Evolutionary conservation across 768 basidiomycete species (phyloP).

Genomic region (Tubosaeta sp.): DNA sequence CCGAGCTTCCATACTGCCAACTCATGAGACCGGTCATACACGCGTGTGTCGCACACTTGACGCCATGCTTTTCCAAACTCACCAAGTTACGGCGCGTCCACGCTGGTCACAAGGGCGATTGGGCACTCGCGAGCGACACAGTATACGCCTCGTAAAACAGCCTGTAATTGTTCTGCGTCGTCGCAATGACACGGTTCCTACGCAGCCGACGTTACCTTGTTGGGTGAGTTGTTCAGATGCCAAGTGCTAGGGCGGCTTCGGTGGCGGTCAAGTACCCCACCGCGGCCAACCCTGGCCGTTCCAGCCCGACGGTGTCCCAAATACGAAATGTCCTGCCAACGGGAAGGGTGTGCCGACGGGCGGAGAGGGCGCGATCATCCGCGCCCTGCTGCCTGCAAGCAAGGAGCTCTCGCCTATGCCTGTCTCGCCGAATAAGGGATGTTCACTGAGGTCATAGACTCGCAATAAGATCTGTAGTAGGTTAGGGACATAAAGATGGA

Average conservation of each 20-base stretch:
- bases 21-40: constrained; percentile 28
- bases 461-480: constrained; percentile 3
- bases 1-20: neutral
- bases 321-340: constrained; percentile 17
- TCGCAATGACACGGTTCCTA: constrained; percentile 34
- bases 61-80: constrained; percentile 17
- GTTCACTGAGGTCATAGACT: constrained; percentile 30
- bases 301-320: constrained; percentile 33
- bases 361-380: constrained; percentile 33
- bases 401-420: constrained; percentile 32
- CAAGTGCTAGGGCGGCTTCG: constrained; percentile 26
- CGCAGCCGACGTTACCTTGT: constrained; percentile 34
- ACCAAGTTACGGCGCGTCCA: constrained; percentile 25
- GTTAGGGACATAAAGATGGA: neutral
- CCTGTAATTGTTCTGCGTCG: constrained; percentile 34
- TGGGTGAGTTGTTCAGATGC: constrained; percentile 29
- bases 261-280: constrained; percentile 26
- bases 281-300: constrained; percentile 21
- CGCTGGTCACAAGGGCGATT: too few species aligned
- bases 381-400: constrained; percentile 21
- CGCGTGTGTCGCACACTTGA: constrained; percentile 25
- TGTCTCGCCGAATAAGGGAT: constrained; percentile 42
- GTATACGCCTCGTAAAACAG: constrained; percentile 37
- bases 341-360: constrained; percentile 19
- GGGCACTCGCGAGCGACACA: constrained; percentile 36